These are phyloP conservation scores for Geosiphon pyriformis DNA, from an alignment of 192 early-diverging fungal genomes.

Conservation along the genomic window DNA sequence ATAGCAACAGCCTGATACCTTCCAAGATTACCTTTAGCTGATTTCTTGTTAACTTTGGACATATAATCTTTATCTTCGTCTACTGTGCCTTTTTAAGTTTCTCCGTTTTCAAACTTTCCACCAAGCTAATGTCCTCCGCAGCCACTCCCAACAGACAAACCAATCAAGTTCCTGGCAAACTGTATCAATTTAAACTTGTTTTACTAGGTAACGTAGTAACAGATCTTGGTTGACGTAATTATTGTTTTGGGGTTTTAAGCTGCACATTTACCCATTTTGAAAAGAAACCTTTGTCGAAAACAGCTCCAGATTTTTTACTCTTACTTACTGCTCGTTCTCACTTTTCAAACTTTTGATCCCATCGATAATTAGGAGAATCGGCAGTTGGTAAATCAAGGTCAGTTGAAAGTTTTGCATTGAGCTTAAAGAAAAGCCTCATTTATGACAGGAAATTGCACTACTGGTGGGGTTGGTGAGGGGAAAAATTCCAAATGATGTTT, in stretches of 20 bases:
- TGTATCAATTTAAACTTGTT: slow-evolving; percentile 92
- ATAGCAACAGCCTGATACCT: too few relatives aligned
- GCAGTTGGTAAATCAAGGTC: slow-evolving; percentile 68
- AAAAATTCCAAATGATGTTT: not conserved
- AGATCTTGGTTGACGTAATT: not conserved
- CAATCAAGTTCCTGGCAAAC: slow-evolving; percentile 48
- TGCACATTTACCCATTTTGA: not conserved
- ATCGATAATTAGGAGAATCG: slow-evolving; percentile 44
- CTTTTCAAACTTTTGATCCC: not conserved
- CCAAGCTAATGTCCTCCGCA: too few relatives aligned
- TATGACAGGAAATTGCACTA: not conserved
- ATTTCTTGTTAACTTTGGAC: too few relatives aligned
- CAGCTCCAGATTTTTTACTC: not conserved
- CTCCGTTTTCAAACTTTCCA: too few relatives aligned
- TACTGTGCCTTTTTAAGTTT: too few relatives aligned
- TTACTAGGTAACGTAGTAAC: slow-evolving; percentile 61
- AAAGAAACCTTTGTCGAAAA: not conserved
- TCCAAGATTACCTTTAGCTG: too few relatives aligned
- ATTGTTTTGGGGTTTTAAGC: not conserved
- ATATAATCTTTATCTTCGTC: too few relatives aligned
- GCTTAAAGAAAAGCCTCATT: not conserved
- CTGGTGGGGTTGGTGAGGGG: not conserved
- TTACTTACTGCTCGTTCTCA: not conserved
- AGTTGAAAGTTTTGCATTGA: too few relatives aligned
- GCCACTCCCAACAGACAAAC: slow-evolving; percentile 24